Percentiles rank a stretch among this genome's conserved stretches.
These are phyloP conservation scores for Coemansia sp. DNA, from an alignment of 192 early-diverging fungal genomes.

Conservation along the genomic window DNA sequence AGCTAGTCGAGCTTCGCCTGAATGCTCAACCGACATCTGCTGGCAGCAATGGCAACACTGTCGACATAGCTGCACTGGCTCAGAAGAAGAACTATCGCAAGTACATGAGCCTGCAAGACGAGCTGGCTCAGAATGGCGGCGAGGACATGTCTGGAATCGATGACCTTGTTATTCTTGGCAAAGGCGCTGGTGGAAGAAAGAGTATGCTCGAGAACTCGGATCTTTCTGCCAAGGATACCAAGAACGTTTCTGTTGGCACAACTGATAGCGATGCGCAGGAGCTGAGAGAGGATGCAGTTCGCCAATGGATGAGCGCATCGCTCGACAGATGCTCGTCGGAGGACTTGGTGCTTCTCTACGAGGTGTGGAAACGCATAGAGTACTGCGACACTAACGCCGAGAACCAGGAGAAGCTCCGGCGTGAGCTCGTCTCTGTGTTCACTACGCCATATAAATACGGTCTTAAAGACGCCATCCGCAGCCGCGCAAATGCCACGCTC, in stretches of 20 bases:
- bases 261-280: conserved; percentile 19
- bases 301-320: conserved; percentile 29
- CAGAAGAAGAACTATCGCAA: conserved; percentile 14
- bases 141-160: conserved; percentile 32
- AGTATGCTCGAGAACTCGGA: neutral
- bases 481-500: conserved; percentile 43
- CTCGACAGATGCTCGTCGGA: conserved; percentile 43
- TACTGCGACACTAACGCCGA: conserved; percentile 34
- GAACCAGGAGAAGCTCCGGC: conserved; percentile 30
- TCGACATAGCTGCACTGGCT: neutral
- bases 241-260: conserved; percentile 15
- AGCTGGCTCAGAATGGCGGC: conserved; percentile 29
- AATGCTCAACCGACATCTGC: conserved; percentile 1
- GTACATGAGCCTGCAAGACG: conserved; percentile 43
- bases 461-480: conserved; percentile 46
- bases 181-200: neutral
- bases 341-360: conserved; percentile 46
- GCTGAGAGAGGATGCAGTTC: conserved; percentile 25
- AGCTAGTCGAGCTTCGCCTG: conserved; percentile 37
- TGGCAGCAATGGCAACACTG: neutral
- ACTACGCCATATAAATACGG: conserved; percentile 41
- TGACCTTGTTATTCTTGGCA: conserved; percentile 7
- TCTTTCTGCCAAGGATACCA: conserved; percentile 1
- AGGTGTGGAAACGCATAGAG: conserved; percentile 54
- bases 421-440: conserved; percentile 46